Evolutionary conservation across 345 rosid genomes (phyloP).

Genomic region (Citrus trifoliata): DNA sequence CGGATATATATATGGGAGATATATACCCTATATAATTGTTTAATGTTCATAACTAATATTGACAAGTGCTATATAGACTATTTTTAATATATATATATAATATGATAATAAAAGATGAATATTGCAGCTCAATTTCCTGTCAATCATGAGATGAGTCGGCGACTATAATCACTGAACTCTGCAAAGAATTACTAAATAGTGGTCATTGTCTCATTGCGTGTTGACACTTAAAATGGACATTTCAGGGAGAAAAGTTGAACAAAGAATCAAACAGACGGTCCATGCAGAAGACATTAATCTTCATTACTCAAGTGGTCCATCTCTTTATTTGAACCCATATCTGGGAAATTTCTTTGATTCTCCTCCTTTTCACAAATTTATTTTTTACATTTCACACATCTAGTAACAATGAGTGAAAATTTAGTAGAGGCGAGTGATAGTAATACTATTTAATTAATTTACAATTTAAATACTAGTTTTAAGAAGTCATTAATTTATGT

Average conservation of each 20-base stretch:
- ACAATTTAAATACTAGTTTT: too few species aligned
- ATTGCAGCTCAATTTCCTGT: too few species aligned
- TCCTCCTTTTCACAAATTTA: neutral
- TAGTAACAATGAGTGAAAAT: too few species aligned
- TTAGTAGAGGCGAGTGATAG: too few species aligned
- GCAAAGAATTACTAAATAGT: neutral
- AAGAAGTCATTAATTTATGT: too few species aligned
- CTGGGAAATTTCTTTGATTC: neutral
- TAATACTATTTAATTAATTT: neutral
- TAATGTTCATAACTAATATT: too few species aligned
- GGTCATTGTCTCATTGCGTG: neutral
- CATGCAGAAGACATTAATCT: neutral
- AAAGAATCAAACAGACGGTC: neutral
- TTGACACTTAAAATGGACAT: neutral
- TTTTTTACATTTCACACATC: neutral
- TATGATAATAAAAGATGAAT: too few species aligned
- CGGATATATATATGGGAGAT: too few species aligned
- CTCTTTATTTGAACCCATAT: constrained; percentile 2
- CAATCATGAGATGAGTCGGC: too few species aligned
- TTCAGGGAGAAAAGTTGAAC: neutral
- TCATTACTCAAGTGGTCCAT: constrained; percentile 18
- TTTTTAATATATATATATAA: too few species aligned
- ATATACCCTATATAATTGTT: too few species aligned
- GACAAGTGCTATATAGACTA: too few species aligned
- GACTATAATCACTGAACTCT: neutral